Evolutionary conservation across 2,329 filamentous ascomycete species (phyloP), one percentile per base, ranked within the genome.

Genomic region (Fusarium tupiense): DNA sequence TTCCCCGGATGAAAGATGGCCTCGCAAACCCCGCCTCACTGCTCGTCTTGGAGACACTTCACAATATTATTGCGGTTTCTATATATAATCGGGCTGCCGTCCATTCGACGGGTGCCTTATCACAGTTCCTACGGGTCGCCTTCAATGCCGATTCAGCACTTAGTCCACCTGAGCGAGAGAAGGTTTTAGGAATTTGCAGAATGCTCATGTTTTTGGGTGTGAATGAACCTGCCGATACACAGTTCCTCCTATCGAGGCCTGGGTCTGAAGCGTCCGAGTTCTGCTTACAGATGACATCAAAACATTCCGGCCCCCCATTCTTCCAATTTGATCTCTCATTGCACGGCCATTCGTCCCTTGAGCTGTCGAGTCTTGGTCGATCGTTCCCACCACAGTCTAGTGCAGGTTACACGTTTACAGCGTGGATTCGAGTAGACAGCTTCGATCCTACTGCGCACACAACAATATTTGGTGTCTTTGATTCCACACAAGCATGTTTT

Each of bases 401-500:
- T 16, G 86, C 88, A n/a, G 97, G 96, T 26, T 99, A 98, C 83
- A 97, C 95, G 2, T 92, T 99, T 69, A 90, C 93, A 52, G 90
- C 94, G 2, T 99, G 96, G 96, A 89, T 98, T 57, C 91, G 93
- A 26, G 90, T 99, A 68, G 95, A 98, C 81, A 87, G 91, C 46
- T 98, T 96, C 81, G 97, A 99, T 81, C 85, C 90, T 10, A 89
- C 90, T 52, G 91, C 93, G 22, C 96, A 99, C 81, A 99, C 96
- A 1, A 99, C 96, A 0, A 89, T 99, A 20, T 99, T 99, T 81
- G 96, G 96, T 33, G 94, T 96, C 14, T 98, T 97, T 82, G 96
- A 99, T 83, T 88, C 92, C 8, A 94, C 91, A 10, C 96, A 98
- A 82, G 94, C 94, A 10, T 99, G 96, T 82, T 99, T 99, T 79